Percentiles rank a stretch among this genome's conserved stretches.
Conservation (phyloP, 768 basidiomycete genomes). For the Strobilomyces confusus region DNA sequence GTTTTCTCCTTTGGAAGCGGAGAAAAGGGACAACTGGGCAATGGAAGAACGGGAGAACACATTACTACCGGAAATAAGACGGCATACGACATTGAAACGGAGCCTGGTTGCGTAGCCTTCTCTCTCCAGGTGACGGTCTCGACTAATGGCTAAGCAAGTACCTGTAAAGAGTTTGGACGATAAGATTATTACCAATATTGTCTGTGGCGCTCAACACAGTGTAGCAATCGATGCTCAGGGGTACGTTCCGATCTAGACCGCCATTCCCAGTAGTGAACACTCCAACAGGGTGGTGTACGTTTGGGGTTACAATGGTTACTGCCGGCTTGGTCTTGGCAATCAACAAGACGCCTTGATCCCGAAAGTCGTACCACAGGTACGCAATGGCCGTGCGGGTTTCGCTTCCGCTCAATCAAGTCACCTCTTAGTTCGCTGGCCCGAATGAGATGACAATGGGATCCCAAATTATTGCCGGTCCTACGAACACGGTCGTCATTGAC, state of each 20-base stretch:
- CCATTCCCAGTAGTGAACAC: constrained; percentile 6
- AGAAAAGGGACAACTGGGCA: constrained; percentile 91
- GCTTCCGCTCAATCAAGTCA: not conserved
- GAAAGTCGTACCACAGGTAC: constrained; percentile 76
- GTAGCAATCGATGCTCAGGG: constrained; percentile 78
- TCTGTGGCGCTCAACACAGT: constrained; percentile 85
- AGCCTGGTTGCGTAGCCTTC: constrained; percentile 50
- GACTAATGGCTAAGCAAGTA: constrained; percentile 39
- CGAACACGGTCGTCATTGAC: constrained; percentile 82
- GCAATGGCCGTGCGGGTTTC: constrained; percentile 1
- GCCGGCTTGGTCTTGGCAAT: constrained; percentile 83
- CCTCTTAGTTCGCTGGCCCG: constrained; percentile 66
- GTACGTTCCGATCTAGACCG: constrained; percentile 32
- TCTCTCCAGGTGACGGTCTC: not conserved
- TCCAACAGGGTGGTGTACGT: constrained; percentile 63
- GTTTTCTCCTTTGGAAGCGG: constrained; percentile 90
- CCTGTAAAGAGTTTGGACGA: constrained; percentile 73
- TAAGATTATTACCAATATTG: constrained; percentile 75
- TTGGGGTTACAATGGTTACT: constrained; percentile 91
- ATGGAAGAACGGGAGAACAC: constrained; percentile 89
- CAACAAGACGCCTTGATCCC: constrained; percentile 80
- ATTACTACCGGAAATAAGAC: constrained; percentile 84
- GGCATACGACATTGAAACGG: constrained; percentile 70
- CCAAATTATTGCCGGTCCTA: constrained; percentile 71
- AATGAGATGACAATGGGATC: constrained; percentile 59